Evolutionary conservation across 106 monocot species (phyloP).

Genomic region (Triglochin maritima): DNA sequence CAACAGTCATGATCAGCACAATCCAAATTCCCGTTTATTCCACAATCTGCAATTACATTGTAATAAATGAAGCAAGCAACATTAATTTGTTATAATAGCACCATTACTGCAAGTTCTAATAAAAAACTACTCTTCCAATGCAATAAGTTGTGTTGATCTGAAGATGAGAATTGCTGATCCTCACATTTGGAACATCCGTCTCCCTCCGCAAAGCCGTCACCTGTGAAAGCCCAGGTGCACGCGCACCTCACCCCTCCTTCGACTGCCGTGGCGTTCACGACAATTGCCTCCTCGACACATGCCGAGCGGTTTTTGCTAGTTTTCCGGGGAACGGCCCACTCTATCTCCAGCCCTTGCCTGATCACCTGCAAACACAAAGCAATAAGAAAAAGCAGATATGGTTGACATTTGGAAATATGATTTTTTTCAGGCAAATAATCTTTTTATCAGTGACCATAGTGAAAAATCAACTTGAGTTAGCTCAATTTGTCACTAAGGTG

Average conservation of each 20-base stretch:
- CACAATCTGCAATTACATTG: slow-evolving; percentile 34
- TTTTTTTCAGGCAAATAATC: too few species aligned
- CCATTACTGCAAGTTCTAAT: too few species aligned
- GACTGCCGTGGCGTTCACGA: slow-evolving; percentile 56
- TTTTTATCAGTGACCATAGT: too few species aligned
- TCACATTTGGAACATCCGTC: slow-evolving; percentile 60
- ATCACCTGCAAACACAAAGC: neutral
- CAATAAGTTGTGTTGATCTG: neutral
- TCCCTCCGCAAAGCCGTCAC: slow-evolving; percentile 69
- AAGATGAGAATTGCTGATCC: slow-evolving; percentile 1
- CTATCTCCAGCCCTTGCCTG: slow-evolving; percentile 59
- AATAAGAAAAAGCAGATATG: neutral
- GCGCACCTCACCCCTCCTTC: slow-evolving; percentile 49
- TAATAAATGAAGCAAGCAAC: neutral
- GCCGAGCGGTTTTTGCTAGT: slow-evolving; percentile 12
- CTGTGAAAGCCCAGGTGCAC: slow-evolving; percentile 38
- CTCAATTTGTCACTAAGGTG: too few species aligned
- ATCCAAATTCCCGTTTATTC: slow-evolving; percentile 12
- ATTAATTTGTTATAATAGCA: too few species aligned
- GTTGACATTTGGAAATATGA: too few species aligned
- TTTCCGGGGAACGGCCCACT: slow-evolving; percentile 70
- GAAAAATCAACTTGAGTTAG: too few species aligned
- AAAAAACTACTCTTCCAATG: too few species aligned
- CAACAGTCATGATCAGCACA: slow-evolving; percentile 28
- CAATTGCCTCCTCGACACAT: slow-evolving; percentile 44